These are phyloP conservation scores for Brassica balearica DNA, from an alignment of 441 rosid species.

Conservation along the genomic window DNA sequence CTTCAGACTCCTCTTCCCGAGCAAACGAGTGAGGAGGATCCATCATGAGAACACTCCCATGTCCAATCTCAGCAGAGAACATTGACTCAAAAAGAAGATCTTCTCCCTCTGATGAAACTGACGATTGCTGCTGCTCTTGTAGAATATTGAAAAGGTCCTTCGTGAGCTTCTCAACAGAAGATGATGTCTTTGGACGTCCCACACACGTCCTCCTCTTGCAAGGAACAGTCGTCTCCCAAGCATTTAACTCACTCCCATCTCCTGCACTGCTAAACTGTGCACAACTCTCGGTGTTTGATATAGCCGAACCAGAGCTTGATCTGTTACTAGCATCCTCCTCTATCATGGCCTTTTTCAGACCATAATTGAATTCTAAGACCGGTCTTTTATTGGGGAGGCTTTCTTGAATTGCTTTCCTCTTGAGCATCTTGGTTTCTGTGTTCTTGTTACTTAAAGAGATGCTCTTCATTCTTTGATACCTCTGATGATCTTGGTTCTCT, in stretches of 20 bases:
- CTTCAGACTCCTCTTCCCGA: conserved; percentile 98
- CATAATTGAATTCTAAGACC: conserved; percentile 54
- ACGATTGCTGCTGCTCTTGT: conserved; percentile 96
- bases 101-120: conserved; percentile 89
- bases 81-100: conserved; percentile 94
- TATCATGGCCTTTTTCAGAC: conserved; percentile 54
- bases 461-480: conserved; percentile 65
- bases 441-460: conserved; percentile 62
- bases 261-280: conserved; percentile 74
- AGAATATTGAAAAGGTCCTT: conserved; percentile 81
- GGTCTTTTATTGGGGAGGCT: conserved; percentile 50
- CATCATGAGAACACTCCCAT: conserved; percentile 94
- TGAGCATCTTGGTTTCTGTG: conserved; percentile 68
- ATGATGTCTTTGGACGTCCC: conserved; percentile 78
- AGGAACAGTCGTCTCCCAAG: conserved; percentile 92
- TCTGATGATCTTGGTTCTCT: conserved; percentile 65
- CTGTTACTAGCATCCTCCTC: conserved; percentile 93
- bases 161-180: conserved; percentile 92
- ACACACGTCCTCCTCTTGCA: conserved; percentile 90
- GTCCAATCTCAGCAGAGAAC: conserved; percentile 98
- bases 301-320: conserved; percentile 96
- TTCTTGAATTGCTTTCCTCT: conserved; percentile 74
- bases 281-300: conserved; percentile 96
- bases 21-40: conserved; percentile 81
- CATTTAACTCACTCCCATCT: conserved; percentile 85